Evolutionary conservation across 768 basidiomycete species (phyloP), one percentile per base, ranked within the genome.

Genomic region (Obba rivulosa): DNA sequence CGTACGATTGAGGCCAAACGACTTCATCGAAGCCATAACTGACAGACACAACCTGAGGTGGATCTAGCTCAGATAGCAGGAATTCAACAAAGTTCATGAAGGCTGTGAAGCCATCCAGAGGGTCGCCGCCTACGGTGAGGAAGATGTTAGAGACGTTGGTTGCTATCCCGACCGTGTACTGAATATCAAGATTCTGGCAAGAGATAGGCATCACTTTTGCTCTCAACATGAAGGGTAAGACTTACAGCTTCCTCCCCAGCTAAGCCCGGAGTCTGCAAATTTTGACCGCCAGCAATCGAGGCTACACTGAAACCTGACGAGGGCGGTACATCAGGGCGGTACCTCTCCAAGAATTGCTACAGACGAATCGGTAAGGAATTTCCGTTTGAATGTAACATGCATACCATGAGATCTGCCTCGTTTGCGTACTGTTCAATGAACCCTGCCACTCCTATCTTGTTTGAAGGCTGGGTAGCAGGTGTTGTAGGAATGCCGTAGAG

Each of bases 221-320:
- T 18, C 10, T 20, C 3, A 2, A 3, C 10, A 34, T 21, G 22
- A 16, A 44, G 28, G 5, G 4, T 9, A 31, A 7, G 28, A 63
- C 53, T 79, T 70, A 17, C 46, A 51, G 84, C 85, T 60, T 89
- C 87, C 51, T 2, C 85, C 83, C 85, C 84, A n/a, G 85, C 79
- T 18, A 67, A 57, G 0, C 63, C 41, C 7, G 25, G 41, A 13
- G 40, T 64, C 18, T 69, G 46, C 31, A 85, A 78, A 51, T 73
- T 72, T 55, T 83, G 79, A 46, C 69, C 46, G 1, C 82, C 83
- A 41, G 77, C 86, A 78, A 54, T 46, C 10, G 54, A 55, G 22
- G 59, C 54, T 4, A 57, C 39, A 3, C 50, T 43, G 41, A 47
- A 53, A 10, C 54, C 39, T 10, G 31, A 13, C 57, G 45, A 63